These are phyloP conservation scores for Pseudodiploospora longispora DNA, from an alignment of 2,329 filamentous ascomycete genomes.

Conservation along the genomic window DNA sequence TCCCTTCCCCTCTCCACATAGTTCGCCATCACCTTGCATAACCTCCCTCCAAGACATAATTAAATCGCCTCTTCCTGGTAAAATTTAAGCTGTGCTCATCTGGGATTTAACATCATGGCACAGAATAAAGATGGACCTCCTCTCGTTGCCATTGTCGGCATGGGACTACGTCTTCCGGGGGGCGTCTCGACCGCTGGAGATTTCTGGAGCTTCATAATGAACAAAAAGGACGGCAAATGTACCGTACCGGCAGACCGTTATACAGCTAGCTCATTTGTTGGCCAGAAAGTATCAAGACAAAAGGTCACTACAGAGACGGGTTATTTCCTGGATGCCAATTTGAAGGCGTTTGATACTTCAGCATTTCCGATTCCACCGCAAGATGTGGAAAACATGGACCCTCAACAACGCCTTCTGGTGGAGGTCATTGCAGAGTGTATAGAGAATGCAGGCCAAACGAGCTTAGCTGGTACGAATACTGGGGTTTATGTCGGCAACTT, in stretches of 20 bases:
- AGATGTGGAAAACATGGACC: slow-evolving; percentile 17
- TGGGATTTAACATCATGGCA: background rate
- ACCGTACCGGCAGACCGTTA: slow-evolving; percentile 20
- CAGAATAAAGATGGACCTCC: background rate
- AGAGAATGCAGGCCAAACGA: slow-evolving; percentile 17
- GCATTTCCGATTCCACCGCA: slow-evolving; percentile 4
- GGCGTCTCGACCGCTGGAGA: slow-evolving; percentile 15
- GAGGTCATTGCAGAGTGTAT: slow-evolving; percentile 21
- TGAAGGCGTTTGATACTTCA: slow-evolving; percentile 4
- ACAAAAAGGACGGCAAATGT: slow-evolving; percentile 17
- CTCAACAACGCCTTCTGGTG: slow-evolving; percentile 18
- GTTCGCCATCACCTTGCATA: no score
- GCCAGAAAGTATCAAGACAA: slow-evolving; percentile 5
- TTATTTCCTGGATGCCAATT: slow-evolving; percentile 15
- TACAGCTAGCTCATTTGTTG: slow-evolving; percentile 15
- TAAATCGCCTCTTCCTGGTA: no score
- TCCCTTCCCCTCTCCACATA: no score
- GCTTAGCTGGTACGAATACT: slow-evolving; percentile 17
- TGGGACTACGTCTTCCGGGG: slow-evolving; percentile 24
- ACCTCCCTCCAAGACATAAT: no score
- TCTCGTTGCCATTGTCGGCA: slow-evolving; percentile 25
- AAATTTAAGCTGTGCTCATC: no score
- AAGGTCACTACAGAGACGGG: slow-evolving; percentile 12
- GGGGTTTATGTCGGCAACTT: slow-evolving; percentile 22
- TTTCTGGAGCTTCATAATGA: slow-evolving; percentile 24